phyloP scores from a whole-genome alignment of 495 filamentous ascomycete species.

The Ascobolus immersus region DNA sequence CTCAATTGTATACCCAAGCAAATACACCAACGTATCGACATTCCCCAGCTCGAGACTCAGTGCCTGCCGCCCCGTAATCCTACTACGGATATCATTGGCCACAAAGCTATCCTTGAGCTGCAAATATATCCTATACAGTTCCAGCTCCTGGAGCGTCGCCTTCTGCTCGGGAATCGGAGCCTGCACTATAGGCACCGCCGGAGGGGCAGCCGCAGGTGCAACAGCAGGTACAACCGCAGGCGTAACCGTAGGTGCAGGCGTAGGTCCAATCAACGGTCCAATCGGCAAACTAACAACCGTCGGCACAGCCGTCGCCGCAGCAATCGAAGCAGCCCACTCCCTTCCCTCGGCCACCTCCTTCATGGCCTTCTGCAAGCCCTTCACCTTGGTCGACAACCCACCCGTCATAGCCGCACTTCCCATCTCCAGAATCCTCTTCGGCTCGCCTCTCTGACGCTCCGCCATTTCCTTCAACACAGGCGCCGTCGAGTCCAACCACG shows the following conservation, averaged over 20 bases:
- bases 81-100: constrained; percentile 37
- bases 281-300: no score
- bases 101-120: constrained; percentile 54
- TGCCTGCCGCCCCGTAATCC: constrained; percentile 4
- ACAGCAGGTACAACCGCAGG: no score
- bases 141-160: constrained; percentile 16
- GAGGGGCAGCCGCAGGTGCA: no score
- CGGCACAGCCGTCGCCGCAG: no score
- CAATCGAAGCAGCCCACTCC: constrained; percentile 25
- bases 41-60: constrained; percentile 5
- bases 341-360: constrained; percentile 35
- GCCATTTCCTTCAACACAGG: no score
- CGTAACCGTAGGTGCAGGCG: no score
- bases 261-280: no score
- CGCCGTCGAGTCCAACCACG: no score
- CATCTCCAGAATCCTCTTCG: no score
- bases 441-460: no score
- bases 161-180: background rate
- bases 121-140: constrained; percentile 57
- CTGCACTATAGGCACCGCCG: no score
- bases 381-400: constrained; percentile 23
- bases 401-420: no score
- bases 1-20: constrained; percentile 71
- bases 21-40: constrained; percentile 38
- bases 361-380: constrained; percentile 20